Percentiles rank a stretch among this genome's conserved stretches.
Evolutionary conservation across 805 yeast genomes (phyloP).

Genomic region (Saturnispora galanensis): DNA sequence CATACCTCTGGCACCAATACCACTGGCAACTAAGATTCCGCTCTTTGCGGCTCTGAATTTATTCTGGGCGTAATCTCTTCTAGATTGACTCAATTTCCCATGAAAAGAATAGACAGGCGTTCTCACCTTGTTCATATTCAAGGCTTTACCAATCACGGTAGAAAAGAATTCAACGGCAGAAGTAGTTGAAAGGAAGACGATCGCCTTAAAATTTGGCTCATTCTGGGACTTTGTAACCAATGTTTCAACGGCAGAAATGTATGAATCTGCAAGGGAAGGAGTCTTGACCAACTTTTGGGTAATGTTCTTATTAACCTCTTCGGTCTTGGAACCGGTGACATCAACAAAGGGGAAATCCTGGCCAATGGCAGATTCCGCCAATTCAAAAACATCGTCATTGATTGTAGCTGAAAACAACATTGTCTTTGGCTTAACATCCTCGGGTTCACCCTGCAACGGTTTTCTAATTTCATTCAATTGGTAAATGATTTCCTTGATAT

Average conservation of each 20-base stretch:
- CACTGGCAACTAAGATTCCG: slow-evolving; percentile 72
- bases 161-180: slow-evolving; percentile 52
- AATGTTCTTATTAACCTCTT: slow-evolving; percentile 62
- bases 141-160: slow-evolving; percentile 26
- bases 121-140: slow-evolving; percentile 14
- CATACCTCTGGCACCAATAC: slow-evolving; percentile 95
- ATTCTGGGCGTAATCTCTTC: slow-evolving; percentile 34
- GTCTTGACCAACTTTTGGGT: slow-evolving; percentile 56
- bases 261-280: slow-evolving; percentile 44
- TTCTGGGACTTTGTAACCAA: slow-evolving; percentile 32
- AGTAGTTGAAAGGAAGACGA: slow-evolving; percentile 76
- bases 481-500: slow-evolving; percentile 48
- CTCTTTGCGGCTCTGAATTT: slow-evolving; percentile 26
- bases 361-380: slow-evolving; percentile 55
- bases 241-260: slow-evolving; percentile 42
- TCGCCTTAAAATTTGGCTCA: slow-evolving; percentile 53
- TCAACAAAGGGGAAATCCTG: slow-evolving; percentile 44
- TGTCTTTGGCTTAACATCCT: slow-evolving; percentile 40
- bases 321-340: slow-evolving; percentile 60
- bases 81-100: slow-evolving; percentile 64
- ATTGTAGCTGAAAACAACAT: slow-evolving; percentile 85
- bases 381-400: slow-evolving; percentile 50
- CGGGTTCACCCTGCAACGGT: slow-evolving; percentile 15
- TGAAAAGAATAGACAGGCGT: slow-evolving; percentile 35
- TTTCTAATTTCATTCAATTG: slow-evolving; percentile 28